Evolutionary conservation across 208 protist genomes (phyloP), one percentile per base, ranked within the genome.

Genomic region (Naegleria gruberi): DNA sequence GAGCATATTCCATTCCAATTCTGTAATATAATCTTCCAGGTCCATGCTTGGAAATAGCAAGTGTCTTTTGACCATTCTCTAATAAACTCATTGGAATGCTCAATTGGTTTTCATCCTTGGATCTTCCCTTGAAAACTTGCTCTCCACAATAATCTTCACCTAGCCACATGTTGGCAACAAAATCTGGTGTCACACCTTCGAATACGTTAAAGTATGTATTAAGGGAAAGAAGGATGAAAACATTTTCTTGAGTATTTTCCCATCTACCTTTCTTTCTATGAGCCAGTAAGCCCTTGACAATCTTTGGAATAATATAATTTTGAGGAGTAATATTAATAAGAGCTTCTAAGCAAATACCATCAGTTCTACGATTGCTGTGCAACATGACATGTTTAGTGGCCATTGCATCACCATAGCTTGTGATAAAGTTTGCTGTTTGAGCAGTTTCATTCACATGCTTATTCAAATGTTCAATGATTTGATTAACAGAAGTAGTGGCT

Each of bases 191-290:
- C 0, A 41, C 30, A 34, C n/a, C 37, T 83, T 89, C 87, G 41
- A 55, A 89, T 1, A 40, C 40, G 17, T 34, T 2, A 40, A 89
- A 89, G 26, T 89, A 89, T 6, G 42, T 82, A 19, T 89, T 34
- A 4, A 89, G 6, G 40, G 87, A 44, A 47, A 89, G 4, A 5
- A 89, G 43, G 26, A 46, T 55, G 30, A 42, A 55, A 83, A 37
- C 6, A 19, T 89, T 89, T 40, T 89, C 87, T 40, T 74, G 44
- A 19, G 87, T 89, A 17, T 40, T 46, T n/a, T 7, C 7, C 87
- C 87, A 89, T 40, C 46, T 34, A 40, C 47, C 87, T 19, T 83
- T 89, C 30, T 89, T 87, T 23, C 40, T 87, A 51, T 87, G 82
- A 6, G 42, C 43, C 44, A 87, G 15, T 19, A 87, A 51, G 5